phyloP scores from a whole-genome alignment of 345 rosid species.

The Populus davidiana region DNA sequence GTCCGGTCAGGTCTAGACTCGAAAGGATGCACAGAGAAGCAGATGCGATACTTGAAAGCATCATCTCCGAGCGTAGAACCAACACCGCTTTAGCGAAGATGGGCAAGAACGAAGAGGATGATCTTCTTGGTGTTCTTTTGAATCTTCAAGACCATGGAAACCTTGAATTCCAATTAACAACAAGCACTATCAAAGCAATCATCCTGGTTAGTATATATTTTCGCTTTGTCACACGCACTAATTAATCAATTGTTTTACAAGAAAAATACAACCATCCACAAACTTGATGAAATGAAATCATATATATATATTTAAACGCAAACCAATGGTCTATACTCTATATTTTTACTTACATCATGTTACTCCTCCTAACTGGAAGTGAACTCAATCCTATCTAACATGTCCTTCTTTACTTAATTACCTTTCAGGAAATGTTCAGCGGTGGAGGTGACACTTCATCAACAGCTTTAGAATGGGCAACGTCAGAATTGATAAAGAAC shows the following conservation, averaged over 20 bases:
- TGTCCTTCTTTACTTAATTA: too few species aligned
- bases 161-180: too few species aligned
- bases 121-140: conserved; percentile 38
- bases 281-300: too few species aligned
- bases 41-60: conserved; percentile 27
- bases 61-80: conserved; percentile 29
- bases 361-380: too few species aligned
- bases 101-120: neutral
- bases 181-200: conserved; percentile 36
- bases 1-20: conserved; percentile 17
- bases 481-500: too few species aligned
- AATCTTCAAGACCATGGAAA: too few species aligned
- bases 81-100: neutral
- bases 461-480: neutral
- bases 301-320: neutral
- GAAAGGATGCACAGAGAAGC: conserved; percentile 14
- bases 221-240: too few species aligned
- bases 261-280: too few species aligned
- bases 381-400: too few species aligned
- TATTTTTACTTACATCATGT: too few species aligned
- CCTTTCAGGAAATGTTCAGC: conserved; percentile 8
- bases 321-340: too few species aligned
- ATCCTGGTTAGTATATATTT: conserved; percentile 26
- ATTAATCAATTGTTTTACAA: too few species aligned
- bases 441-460: conserved; percentile 19